Evolutionary conservation across 306 rosid genomes (phyloP).

Genomic region (Abrus precatorius): DNA sequence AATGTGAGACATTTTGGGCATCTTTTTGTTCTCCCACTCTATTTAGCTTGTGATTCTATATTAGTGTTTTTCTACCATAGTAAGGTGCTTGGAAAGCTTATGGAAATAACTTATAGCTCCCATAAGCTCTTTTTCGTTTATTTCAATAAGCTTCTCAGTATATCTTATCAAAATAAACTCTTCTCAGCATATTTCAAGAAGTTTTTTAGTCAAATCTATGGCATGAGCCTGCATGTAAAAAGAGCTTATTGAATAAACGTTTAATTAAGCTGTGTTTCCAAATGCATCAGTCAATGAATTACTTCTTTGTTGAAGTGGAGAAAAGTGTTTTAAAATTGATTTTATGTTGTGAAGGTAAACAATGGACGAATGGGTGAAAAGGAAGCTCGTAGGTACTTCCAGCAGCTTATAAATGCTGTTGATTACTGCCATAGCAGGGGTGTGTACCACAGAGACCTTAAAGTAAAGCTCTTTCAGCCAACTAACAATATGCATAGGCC

Average conservation of each 20-base stretch:
- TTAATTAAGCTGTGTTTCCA: no score
- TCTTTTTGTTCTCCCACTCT: slow-evolving; percentile 16
- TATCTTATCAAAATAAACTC: no score
- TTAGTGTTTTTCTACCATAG: not conserved
- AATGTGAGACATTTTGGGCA: not conserved
- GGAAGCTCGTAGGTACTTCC: slow-evolving; percentile 85
- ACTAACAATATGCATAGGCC: slow-evolving; percentile 1
- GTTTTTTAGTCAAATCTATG: no score
- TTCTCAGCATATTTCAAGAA: no score
- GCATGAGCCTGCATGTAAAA: not conserved
- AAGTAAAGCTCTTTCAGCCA: slow-evolving; percentile 55
- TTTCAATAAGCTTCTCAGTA: no score
- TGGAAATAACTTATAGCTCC: no score
- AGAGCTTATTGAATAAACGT: not conserved
- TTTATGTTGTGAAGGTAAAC: slow-evolving; percentile 64
- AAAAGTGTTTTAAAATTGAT: slow-evolving; percentile 27
- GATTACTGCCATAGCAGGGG: slow-evolving; percentile 98
- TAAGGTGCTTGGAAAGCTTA: not conserved
- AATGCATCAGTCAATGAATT: slow-evolving; percentile 29
- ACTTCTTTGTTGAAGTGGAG: not conserved
- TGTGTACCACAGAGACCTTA: slow-evolving; percentile 87
- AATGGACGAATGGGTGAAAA: slow-evolving; percentile 80
- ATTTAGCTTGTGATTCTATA: slow-evolving; percentile 17
- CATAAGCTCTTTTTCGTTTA: no score
- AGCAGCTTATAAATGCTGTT: slow-evolving; percentile 89